Evolutionary conservation across 768 basidiomycete species (phyloP).

Genomic region (Podaxis pistillaris): DNA sequence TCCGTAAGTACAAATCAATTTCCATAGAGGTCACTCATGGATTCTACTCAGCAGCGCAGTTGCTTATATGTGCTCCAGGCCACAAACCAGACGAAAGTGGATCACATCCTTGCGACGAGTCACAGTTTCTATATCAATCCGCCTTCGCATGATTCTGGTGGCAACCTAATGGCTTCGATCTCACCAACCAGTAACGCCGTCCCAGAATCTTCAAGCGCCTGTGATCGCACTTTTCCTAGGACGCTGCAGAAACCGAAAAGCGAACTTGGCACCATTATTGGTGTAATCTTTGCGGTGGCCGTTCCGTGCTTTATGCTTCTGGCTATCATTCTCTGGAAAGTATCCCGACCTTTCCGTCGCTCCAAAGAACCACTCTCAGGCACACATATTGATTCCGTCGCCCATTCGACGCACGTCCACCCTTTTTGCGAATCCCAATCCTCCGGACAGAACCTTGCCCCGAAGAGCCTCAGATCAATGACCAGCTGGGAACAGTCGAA

Average conservation of each 20-base stretch:
- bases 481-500: background rate
- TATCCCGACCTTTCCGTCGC: background rate
- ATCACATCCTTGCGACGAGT: constrained; percentile 1
- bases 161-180: background rate
- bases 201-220: background rate
- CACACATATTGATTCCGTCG: background rate
- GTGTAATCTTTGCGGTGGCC: background rate
- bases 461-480: too few relatives aligned
- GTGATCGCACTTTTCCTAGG: background rate
- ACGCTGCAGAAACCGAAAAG: too few relatives aligned
- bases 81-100: background rate
- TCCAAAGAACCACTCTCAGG: background rate
- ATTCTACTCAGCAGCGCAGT: constrained; percentile 2
- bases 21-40: background rate
- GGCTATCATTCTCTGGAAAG: background rate
- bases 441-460: too few relatives aligned
- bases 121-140: background rate
- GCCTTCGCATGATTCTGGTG: background rate
- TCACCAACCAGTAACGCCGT: too few relatives aligned
- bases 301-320: background rate
- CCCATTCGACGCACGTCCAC: background rate
- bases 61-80: background rate
- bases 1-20: background rate
- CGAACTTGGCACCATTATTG: background rate
- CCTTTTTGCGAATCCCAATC: too few relatives aligned